Percentiles rank a stretch among this genome's conserved stretches.
phyloP scores from a whole-genome alignment of 305 asterid species.

The Euphrasia arctica region DNA sequence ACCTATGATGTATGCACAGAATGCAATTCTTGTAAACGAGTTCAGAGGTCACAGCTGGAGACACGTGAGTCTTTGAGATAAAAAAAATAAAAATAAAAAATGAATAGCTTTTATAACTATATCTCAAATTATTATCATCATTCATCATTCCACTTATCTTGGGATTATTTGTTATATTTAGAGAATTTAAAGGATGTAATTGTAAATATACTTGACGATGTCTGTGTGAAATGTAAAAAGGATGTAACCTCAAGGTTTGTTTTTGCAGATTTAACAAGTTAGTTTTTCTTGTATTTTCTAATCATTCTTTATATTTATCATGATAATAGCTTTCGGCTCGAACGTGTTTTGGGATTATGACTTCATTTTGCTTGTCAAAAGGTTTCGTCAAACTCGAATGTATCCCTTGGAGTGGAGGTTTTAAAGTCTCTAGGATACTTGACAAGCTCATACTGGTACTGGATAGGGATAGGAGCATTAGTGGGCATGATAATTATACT shows the following conservation, averaged over 20 bases:
- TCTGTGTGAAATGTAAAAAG: too few relatives aligned
- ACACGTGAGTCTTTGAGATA: slow-evolving; percentile 33
- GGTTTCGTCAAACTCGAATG: slow-evolving; percentile 22
- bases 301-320: neutral
- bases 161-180: too few relatives aligned
- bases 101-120: too few relatives aligned
- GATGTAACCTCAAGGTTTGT: too few relatives aligned
- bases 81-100: too few relatives aligned
- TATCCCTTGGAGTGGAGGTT: slow-evolving; percentile 30
- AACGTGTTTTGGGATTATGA: neutral
- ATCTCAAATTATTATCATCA: too few relatives aligned
- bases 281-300: neutral
- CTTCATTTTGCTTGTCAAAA: slow-evolving; percentile 9
- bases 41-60: slow-evolving; percentile 47
- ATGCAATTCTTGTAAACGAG: slow-evolving; percentile 55
- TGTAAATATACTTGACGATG: too few relatives aligned
- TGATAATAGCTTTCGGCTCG: neutral
- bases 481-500: slow-evolving; percentile 31
- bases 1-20: slow-evolving; percentile 50
- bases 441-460: slow-evolving; percentile 34
- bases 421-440: slow-evolving; percentile 31
- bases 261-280: neutral
- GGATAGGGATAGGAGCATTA: slow-evolving; percentile 41
- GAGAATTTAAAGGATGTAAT: too few relatives aligned
- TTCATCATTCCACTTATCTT: too few relatives aligned